Conservation (phyloP, 2,329 filamentous ascomycete genomes). For the Epichloe uncinata region DNA sequence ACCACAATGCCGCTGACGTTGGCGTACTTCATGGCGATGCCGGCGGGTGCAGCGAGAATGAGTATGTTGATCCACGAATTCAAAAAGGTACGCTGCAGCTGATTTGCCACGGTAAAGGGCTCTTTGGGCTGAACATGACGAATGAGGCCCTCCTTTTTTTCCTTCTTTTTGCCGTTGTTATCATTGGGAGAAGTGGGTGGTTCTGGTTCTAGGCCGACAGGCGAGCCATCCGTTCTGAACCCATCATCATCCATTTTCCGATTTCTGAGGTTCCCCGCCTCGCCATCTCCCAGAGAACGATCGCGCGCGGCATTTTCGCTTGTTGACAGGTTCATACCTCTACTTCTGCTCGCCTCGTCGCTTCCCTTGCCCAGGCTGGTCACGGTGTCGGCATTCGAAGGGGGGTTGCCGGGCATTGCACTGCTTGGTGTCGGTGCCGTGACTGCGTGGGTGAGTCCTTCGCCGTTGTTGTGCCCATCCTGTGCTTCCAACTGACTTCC, state of each 20-base stretch:
- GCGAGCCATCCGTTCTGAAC: constrained; percentile 5
- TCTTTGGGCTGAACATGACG: constrained; percentile 34
- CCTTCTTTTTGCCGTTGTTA: constrained; percentile 15
- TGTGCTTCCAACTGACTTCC: constrained; percentile 20
- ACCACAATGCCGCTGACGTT: constrained; percentile 45
- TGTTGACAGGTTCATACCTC: constrained; percentile 7
- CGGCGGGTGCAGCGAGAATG: constrained; percentile 63
- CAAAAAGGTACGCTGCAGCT: constrained; percentile 62
- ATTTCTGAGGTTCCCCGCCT: constrained; percentile 17
- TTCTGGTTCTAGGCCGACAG: background rate
- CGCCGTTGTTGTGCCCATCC: constrained; percentile 13
- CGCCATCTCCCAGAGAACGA: constrained; percentile 11
- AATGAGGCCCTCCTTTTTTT: constrained; percentile 27
- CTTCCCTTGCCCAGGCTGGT: constrained; percentile 8
- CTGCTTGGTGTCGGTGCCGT: constrained; percentile 19
- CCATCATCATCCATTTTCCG: constrained; percentile 16
- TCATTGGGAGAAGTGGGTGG: constrained; percentile 13
- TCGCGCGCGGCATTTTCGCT: constrained; percentile 11
- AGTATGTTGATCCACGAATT: constrained; percentile 81
- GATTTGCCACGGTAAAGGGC: constrained; percentile 47
- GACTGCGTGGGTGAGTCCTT: constrained; percentile 21
- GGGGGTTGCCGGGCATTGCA: constrained; percentile 10
- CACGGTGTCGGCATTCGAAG: constrained; percentile 14
- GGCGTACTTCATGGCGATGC: constrained; percentile 61
- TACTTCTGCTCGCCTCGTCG: constrained; percentile 12